Percentiles rank a stretch among this genome's conserved stretches.
phyloP scores from a whole-genome alignment of 148 eudicot species.

The Bassia scoparia region DNA sequence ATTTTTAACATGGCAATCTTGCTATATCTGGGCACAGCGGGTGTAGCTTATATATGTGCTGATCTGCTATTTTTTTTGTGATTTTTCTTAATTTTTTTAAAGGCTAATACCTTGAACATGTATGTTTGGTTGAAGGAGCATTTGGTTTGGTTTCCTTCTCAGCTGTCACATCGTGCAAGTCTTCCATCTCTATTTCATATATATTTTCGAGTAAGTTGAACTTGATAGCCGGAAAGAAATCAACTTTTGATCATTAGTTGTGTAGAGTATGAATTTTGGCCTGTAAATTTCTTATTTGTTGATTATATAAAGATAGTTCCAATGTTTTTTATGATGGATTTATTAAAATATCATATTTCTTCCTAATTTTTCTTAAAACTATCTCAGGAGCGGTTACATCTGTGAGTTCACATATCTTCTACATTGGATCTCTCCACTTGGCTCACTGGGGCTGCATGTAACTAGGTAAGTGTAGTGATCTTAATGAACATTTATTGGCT shows the following conservation, averaged over 20 bases:
- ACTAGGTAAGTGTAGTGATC: constrained; percentile 34
- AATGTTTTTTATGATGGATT: background rate
- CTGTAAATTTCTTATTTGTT: too few species aligned
- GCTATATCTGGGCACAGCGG: too few species aligned
- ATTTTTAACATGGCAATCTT: too few species aligned
- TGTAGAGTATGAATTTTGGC: too few species aligned
- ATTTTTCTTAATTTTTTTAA: constrained; percentile 1
- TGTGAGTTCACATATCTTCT: constrained; percentile 58
- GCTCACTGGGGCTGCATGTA: constrained; percentile 65
- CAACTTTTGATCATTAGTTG: too few species aligned
- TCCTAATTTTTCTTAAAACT: background rate
- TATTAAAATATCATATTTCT: background rate
- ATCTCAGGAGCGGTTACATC: constrained; percentile 78
- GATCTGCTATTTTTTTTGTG: too few species aligned
- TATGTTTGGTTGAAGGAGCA: constrained; percentile 89
- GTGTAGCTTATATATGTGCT: too few species aligned
- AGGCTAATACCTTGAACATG: constrained; percentile 2
- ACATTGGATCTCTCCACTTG: constrained; percentile 67
- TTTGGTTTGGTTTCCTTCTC: constrained; percentile 89
- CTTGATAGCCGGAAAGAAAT: too few species aligned
- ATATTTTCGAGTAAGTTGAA: constrained; percentile 69
- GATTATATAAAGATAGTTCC: too few species aligned
- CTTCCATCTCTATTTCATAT: constrained; percentile 69
- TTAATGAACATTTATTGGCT: background rate
- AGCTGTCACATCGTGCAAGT: constrained; percentile 80